phyloP scores from a whole-genome alignment of 345 rosid genomes.

The Firmiana major region DNA sequence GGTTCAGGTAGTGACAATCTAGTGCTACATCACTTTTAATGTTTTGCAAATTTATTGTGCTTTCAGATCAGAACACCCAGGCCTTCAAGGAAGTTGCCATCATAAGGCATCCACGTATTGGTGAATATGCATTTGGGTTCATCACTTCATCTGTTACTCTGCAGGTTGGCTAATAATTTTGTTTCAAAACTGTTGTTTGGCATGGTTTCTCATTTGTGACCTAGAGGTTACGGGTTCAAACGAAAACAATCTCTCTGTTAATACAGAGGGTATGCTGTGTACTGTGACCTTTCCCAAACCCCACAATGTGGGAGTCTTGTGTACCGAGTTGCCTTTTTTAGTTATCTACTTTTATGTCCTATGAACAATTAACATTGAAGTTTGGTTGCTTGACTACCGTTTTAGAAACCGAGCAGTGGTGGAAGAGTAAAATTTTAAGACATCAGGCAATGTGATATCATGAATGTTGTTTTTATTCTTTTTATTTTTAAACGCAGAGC shows the following conservation, averaged over 20 bases:
- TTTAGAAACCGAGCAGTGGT: neutral
- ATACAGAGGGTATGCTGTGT: too few species aligned
- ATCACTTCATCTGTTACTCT: constrained; percentile 83
- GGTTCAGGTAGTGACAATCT: neutral
- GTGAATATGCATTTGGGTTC: constrained; percentile 98
- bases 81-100: constrained; percentile 99
- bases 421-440: neutral
- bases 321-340: too few species aligned
- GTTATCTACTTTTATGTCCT: neutral
- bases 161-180: constrained; percentile 52
- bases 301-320: too few species aligned
- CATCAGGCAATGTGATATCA: neutral
- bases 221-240: too few species aligned
- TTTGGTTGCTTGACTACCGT: neutral
- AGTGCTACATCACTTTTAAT: constrained; percentile 3
- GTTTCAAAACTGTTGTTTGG: neutral
- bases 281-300: too few species aligned
- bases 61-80: constrained; percentile 84
- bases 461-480: neutral
- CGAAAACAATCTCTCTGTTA: too few species aligned
- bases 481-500: constrained; percentile 46
- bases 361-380: neutral
- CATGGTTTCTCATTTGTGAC: neutral
- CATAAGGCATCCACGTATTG: constrained; percentile 93
- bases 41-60: constrained; percentile 14